Evolutionary conservation across 768 basidiomycete genomes (phyloP).

Genomic region (Lyophyllum shimeji): DNA sequence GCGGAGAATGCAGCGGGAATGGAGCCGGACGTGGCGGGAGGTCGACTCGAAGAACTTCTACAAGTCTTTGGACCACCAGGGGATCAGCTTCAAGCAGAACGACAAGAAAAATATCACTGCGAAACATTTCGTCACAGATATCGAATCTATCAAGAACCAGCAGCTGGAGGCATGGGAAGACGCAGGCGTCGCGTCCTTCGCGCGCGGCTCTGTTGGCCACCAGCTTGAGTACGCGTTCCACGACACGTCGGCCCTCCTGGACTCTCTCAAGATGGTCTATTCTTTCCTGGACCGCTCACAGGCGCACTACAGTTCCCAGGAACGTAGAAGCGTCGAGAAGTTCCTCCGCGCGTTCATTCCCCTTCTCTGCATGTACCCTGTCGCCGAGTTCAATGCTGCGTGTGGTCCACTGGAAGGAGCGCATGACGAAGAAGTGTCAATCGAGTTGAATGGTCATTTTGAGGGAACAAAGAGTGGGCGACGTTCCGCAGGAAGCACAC

Average conservation of each 20-base stretch:
- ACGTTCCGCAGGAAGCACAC: slow-evolving; percentile 42
- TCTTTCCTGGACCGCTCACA: slow-evolving; percentile 89
- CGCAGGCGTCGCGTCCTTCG: slow-evolving; percentile 36
- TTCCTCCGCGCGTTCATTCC: slow-evolving; percentile 88
- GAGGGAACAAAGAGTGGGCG: slow-evolving; percentile 43
- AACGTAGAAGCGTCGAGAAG: slow-evolving; percentile 80
- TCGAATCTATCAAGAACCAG: slow-evolving; percentile 65
- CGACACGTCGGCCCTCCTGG: slow-evolving; percentile 80
- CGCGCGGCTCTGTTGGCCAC: slow-evolving; percentile 50
- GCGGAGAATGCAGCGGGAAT: slow-evolving; percentile 91
- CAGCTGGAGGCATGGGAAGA: slow-evolving; percentile 46
- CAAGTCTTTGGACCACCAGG: slow-evolving; percentile 96
- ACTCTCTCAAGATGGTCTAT: slow-evolving; percentile 87
- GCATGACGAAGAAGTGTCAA: slow-evolving; percentile 39
- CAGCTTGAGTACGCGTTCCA: slow-evolving; percentile 81
- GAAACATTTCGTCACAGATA: slow-evolving; percentile 78
- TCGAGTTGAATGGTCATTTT: slow-evolving; percentile 27
- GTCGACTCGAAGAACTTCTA: slow-evolving; percentile 97
- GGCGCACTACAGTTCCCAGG: slow-evolving; percentile 68
- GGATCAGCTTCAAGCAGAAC: slow-evolving; percentile 90
- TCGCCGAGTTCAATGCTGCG: slow-evolving; percentile 64
- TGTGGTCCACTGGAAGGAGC: slow-evolving; percentile 56
- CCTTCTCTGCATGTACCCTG: slow-evolving; percentile 69
- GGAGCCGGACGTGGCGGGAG: slow-evolving; percentile 96
- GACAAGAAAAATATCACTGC: slow-evolving; percentile 93